Evolutionary conservation across 768 basidiomycete genomes (phyloP), one percentile per base, ranked within the genome.

Genomic region (Daedaleopsis sinensis): DNA sequence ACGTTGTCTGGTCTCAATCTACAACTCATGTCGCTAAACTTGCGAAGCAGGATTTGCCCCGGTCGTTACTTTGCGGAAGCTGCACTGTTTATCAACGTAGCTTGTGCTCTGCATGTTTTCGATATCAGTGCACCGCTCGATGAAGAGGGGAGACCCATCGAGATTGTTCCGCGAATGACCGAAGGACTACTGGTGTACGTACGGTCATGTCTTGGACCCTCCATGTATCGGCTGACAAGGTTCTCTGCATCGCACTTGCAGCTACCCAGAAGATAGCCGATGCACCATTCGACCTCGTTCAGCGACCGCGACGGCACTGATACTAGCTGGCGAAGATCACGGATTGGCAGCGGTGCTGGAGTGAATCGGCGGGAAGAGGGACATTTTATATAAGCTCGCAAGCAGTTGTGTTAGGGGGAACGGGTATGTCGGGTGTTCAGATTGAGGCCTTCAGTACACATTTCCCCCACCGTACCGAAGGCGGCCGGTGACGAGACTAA

Each of bases 71-170:
- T 62, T 19, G 61, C 32, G 10, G 37, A 57, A n/a, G 32, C 35
- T 10, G 27, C 36, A 6, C 38, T 62, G 23, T 62, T 62, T 48
- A 51, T 62, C 24, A 44, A n/a, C n/a, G n/a, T n/a, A n/a, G n/a
- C n/a, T n/a, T n/a, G n/a, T n/a, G n/a, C n/a, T n/a, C n/a, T n/a
- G n/a, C n/a, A n/a, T n/a, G 54, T 59, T 21, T 66, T 62, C 55
- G 55, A 65, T 13, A 58, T 65, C 12, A 43, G 35, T 2, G 32
- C 36, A 11, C 39, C 64, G 6, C 7, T 62, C 1, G 58, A 59
- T 35, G 61, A 48, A 27, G 21, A 62, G 19, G 61, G 58, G 21
- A 4, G 21, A 15, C 54, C 60, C 6, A 53, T 62, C 6, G 18
- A 39, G 36, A 42, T 53, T 15, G 18, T 24, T 18, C 23, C 52